phyloP scores from a whole-genome alignment of 202 grass and related monocot genomes.

The Bolboschoenoplectus hybrid region DNA sequence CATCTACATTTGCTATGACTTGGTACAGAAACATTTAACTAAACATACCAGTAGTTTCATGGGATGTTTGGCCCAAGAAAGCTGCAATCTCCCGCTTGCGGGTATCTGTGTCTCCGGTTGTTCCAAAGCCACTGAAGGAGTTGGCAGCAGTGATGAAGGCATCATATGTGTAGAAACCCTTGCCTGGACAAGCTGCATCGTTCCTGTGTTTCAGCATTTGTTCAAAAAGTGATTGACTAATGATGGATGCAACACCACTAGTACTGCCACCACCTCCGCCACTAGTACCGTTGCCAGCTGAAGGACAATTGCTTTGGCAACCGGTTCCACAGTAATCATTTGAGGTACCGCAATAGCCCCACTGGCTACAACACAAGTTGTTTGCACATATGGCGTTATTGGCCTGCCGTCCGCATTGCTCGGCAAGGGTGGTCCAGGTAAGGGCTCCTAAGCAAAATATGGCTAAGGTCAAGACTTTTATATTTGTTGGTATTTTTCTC shows the following conservation, averaged over 20 bases:
- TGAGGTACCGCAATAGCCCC: constrained; percentile 37
- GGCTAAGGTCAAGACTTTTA: constrained; percentile 29
- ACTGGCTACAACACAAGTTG: constrained; percentile 58
- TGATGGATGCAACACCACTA: constrained; percentile 39
- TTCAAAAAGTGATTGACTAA: constrained; percentile 41
- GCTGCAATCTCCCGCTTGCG: constrained; percentile 73
- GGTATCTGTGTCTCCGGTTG: constrained; percentile 10
- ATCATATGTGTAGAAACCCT: constrained; percentile 53
- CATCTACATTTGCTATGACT: no score
- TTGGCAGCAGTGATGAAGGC: constrained; percentile 49
- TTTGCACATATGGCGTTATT: constrained; percentile 31
- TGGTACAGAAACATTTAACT: not conserved
- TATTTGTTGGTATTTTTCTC: not conserved
- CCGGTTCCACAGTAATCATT: constrained; percentile 39
- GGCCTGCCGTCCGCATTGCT: constrained; percentile 52
- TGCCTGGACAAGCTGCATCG: constrained; percentile 37
- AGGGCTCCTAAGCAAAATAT: not conserved
- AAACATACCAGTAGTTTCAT: constrained; percentile 61
- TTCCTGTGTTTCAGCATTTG: constrained; percentile 53
- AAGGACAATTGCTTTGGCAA: constrained; percentile 69
- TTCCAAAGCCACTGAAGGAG: constrained; percentile 44
- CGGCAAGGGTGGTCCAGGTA: constrained; percentile 4
- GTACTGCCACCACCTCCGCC: constrained; percentile 31
- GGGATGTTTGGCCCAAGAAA: constrained; percentile 74
- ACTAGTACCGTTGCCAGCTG: constrained; percentile 41